Evolutionary conservation across 2,329 filamentous ascomycete species (phyloP), one percentile per base, ranked within the genome.

Genomic region (Beauveria caledonica): DNA sequence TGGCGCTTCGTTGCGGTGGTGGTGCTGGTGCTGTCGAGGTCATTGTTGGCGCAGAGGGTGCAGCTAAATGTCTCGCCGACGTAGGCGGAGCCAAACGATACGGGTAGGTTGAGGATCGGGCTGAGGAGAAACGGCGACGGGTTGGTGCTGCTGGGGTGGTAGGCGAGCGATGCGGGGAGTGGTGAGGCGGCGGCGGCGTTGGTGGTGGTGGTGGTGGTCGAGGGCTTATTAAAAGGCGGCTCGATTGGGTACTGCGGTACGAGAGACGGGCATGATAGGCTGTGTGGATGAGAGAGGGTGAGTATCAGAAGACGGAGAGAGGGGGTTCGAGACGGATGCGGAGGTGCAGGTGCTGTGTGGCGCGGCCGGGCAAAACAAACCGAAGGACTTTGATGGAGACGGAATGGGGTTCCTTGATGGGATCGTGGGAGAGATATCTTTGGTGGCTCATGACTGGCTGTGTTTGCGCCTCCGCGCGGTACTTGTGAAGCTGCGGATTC

Each of bases 51-150:
- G 75, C 92, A 96, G 23, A 97, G 81, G 1, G 93, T 96, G 75
- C 94, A 99, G 64, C 88, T 87, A 75, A 99, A 97, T 0, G 88
- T 91, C 77, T 97, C 92, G 67, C 94, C 94, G 21, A 97, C 93
- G 72, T 97, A 97, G 9, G 93, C 92, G 13, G 90, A 93, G 49
- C 92, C 93, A 72, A 99, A 97, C 0, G 91, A 88, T 17, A 92
- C 87, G 10, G 94, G 93, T 1, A 97, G 86, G 51, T 90, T 94
- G 68, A 97, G 82, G 58, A 86, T 79, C 1, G 84, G 84, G 39
- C 80, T 81, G 64, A 87, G 78, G 62, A 86, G 72, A 70, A 85
- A 85, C 7, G 82, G 80, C 15, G 77, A 73, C 4, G 81, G 76
- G 64, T 83, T 84, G 33, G 79, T 78, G n/a, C 39, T 45, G 8